Base-by-base conservation (phyloP, 768 basidiomycete genomes). In the Chalciporus piperatus region DNA sequence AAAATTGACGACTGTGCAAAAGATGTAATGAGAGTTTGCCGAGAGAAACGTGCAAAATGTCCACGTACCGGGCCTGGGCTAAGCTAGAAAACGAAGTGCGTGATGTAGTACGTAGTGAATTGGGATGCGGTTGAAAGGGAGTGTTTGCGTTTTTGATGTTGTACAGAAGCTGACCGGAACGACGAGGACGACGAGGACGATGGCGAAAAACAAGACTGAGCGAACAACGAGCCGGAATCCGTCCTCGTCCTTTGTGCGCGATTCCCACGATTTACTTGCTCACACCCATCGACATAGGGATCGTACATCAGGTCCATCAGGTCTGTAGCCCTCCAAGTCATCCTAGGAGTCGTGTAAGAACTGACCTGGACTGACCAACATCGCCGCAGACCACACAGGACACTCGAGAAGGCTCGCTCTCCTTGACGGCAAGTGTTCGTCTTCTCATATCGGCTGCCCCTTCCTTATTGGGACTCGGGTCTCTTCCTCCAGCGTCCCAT, bases 131-230 rank as follows among this genome's bases (percentile, higher is more conserved):
- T 27, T 41, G 50, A 41, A 61, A 67, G 64, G 45, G 64, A 65
- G 60, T 45, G 59, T 69, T 62, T 62, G 51, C 45, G 59, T 56
- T 55, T 50, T 55, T 50, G 43, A 56, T 68, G 66, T 70, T 61
- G 52, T 63, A 65, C 63, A 68, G 44, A 54, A 42, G 42, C 38
- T 40, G 54, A 74, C 73, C 53, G 72, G 35, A 10, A 37, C 32
- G 32, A 73, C 57, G 27, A 27, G 27, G 44, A 55, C 51, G 41
- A 41, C 51, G 48, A 51, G 51, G 61, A 47, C 56, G 53, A 40
- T 51, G 55, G 57, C 55, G 23, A 30, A 43, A 41, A 41, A 47
- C 25, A 44, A 49, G 27, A 40, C 17, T 33, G 45, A 46, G 19
- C 22, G 22, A 32, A 22, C 23, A 35, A 32, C 19, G 10, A 16